A percentile compares a stretch with the other conserved stretches of the same genome.
phyloP scores from a whole-genome alignment of 2,329 filamentous ascomycete genomes.

The Sordariomycetes sp. region DNA sequence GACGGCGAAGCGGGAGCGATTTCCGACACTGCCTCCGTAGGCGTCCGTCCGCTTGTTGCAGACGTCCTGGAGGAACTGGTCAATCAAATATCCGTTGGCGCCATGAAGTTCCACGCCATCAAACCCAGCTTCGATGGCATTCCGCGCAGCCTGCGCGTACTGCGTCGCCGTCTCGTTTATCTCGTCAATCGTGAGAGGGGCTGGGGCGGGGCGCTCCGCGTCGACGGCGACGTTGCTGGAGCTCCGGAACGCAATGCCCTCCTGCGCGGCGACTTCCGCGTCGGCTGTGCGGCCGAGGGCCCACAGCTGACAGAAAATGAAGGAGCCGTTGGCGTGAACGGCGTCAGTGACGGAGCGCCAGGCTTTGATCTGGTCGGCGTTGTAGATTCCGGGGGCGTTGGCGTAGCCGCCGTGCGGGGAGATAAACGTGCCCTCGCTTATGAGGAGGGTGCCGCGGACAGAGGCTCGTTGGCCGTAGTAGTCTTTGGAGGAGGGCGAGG shows the following conservation, averaged over 20 bases:
- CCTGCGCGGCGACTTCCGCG: constrained; percentile 5
- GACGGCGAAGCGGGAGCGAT: constrained; percentile 37
- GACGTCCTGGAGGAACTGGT: constrained; percentile 45
- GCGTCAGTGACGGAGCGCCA: constrained; percentile 52
- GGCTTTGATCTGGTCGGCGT: constrained; percentile 39
- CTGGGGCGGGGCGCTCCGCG: constrained; percentile 40
- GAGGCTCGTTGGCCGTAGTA: constrained; percentile 34
- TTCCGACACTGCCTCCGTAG: constrained; percentile 42
- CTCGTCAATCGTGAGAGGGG: constrained; percentile 51
- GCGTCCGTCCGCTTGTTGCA: constrained; percentile 38
- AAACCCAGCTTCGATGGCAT: constrained; percentile 52
- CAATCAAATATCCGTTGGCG: constrained; percentile 51
- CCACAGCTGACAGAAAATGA: constrained; percentile 57
- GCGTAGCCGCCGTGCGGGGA: constrained; percentile 21
- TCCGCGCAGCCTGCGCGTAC: constrained; percentile 40
- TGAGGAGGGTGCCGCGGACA: constrained; percentile 28
- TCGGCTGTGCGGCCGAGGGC: constrained; percentile 41
- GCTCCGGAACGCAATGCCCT: constrained; percentile 13
- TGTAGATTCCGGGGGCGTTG: constrained; percentile 47
- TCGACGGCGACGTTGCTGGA: constrained; percentile 22
- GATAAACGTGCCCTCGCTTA: constrained; percentile 33
- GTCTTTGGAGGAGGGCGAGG: constrained; percentile 18
- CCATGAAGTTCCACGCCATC: constrained; percentile 57
- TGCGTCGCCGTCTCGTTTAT: constrained; percentile 50
- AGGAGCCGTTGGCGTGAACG: constrained; percentile 51